A percentile compares a stretch with the other conserved stretches of the same genome.
These are phyloP conservation scores for Trypanosoma brucei DNA, from an alignment of 208 protist genomes.

Conservation along the genomic window DNA sequence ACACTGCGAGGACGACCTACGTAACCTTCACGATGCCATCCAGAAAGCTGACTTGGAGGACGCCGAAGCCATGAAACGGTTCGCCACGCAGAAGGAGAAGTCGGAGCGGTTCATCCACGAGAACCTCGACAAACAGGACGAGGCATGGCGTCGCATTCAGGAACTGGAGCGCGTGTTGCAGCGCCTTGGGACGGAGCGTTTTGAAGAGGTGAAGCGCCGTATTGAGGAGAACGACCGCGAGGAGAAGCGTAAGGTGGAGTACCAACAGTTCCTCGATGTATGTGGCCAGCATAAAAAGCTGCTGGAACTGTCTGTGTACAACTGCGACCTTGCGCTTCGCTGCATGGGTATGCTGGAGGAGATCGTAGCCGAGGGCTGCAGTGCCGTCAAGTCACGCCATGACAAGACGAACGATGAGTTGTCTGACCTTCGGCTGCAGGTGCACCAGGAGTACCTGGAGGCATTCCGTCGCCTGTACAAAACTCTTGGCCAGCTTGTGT, in stretches of 20 bases:
- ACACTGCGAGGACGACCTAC: conserved; percentile 5
- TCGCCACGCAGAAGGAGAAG: conserved; percentile 6
- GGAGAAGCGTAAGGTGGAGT: conserved; percentile 9
- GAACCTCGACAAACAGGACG: conserved; percentile 8
- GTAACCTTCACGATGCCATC: conserved; percentile 1
- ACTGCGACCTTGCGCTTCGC: conserved; percentile 4
- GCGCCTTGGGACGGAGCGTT: conserved; percentile 8
- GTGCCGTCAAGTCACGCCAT: conserved; percentile 45
- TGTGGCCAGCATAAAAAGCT: conserved; percentile 9
- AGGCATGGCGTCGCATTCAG: conserved; percentile 7
- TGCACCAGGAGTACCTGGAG: conserved; percentile 9
- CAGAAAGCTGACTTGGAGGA: conserved; percentile 9
- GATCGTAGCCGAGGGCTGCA: conserved; percentile 51
- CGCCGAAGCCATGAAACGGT: conserved; percentile 7
- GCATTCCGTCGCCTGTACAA: conserved; percentile 8
- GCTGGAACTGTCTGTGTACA: conserved; percentile 8
- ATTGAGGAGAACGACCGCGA: conserved; percentile 8
- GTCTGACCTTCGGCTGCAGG: background rate
- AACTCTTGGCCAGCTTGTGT: conserved; percentile 5
- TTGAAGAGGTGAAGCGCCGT: conserved; percentile 6
- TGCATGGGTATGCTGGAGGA: conserved; percentile 66
- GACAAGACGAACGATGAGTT: conserved; percentile 59
- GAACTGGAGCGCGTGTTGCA: conserved; percentile 8
- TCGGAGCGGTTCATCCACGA: conserved; percentile 8
- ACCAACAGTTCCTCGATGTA: conserved; percentile 10